phyloP scores from a whole-genome alignment of 2,329 filamentous ascomycete species.

The Macrophomina tecta region DNA sequence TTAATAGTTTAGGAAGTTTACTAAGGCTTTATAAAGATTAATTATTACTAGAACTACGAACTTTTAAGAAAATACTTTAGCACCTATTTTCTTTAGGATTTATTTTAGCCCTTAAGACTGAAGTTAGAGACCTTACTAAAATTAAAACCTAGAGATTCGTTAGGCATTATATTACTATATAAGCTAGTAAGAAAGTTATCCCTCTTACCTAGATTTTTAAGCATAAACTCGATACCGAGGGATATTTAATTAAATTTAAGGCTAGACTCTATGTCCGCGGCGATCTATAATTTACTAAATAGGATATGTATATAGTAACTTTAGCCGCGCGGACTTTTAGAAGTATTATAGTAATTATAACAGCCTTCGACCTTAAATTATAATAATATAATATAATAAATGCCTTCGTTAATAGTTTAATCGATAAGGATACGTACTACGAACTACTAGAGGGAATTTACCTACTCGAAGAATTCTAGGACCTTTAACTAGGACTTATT shows the following conservation, averaged over 20 bases:
- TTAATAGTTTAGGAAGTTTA: background rate
- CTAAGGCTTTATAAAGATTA: background rate
- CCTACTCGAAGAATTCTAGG: background rate
- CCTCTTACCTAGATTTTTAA: slow-evolving; percentile 31
- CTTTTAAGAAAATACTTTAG: background rate
- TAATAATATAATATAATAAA: slow-evolving; percentile 34
- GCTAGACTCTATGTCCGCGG: slow-evolving; percentile 30
- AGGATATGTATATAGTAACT: slow-evolving; percentile 32
- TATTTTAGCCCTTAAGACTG: no score
- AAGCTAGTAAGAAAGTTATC: slow-evolving; percentile 23
- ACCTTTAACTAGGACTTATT: background rate
- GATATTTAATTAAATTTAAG: slow-evolving; percentile 32
- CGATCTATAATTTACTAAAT: slow-evolving; percentile 25
- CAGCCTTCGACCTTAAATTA: slow-evolving; percentile 32
- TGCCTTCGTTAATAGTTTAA: slow-evolving; percentile 34
- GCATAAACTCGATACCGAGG: slow-evolving; percentile 32
- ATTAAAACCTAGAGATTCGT: background rate
- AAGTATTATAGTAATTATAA: slow-evolving; percentile 33
- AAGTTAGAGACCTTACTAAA: no score
- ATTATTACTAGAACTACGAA: background rate
- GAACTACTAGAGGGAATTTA: slow-evolving; percentile 32
- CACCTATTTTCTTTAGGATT: background rate
- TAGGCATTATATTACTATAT: background rate
- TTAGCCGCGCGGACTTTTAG: slow-evolving; percentile 30
- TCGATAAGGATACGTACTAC: slow-evolving; percentile 30